A percentile compares a stretch with the other conserved stretches of the same genome.
Conservation (phyloP, 768 basidiomycete species). For the Lentinula aciculospora region DNA sequence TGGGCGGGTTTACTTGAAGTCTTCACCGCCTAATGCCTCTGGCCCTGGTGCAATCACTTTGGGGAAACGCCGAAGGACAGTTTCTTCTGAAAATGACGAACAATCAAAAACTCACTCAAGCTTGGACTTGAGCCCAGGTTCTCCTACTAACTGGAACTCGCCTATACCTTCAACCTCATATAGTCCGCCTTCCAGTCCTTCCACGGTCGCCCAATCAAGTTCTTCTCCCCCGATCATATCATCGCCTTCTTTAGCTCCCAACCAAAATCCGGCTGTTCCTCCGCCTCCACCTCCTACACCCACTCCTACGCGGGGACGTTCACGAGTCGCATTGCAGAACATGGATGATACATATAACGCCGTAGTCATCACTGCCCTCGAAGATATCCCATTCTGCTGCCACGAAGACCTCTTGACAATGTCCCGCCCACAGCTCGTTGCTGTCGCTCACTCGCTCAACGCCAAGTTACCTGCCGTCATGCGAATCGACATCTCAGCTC, state of each 20-base stretch:
- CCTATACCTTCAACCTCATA: background rate
- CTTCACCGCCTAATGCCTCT: background rate
- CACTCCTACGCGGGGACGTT: background rate
- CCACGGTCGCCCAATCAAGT: background rate
- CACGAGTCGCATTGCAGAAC: slow-evolving; percentile 52
- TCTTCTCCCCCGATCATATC: background rate
- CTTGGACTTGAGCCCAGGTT: background rate
- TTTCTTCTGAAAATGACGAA: background rate
- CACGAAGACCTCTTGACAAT: slow-evolving; percentile 69
- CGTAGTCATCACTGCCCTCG: slow-evolving; percentile 58
- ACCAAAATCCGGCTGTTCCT: background rate
- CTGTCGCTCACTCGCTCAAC: slow-evolving; percentile 52
- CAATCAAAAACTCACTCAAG: background rate
- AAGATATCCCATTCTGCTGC: slow-evolving; percentile 60
- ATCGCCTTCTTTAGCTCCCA: background rate
- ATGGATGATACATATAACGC: slow-evolving; percentile 48
- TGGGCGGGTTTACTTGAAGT: background rate
- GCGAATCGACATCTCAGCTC: slow-evolving; percentile 39
- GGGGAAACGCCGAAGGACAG: background rate
- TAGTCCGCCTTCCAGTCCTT: slow-evolving; percentile 1
- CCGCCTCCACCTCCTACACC: background rate
- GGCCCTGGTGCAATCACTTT: background rate
- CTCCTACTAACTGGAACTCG: background rate
- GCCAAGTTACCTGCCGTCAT: slow-evolving; percentile 45
- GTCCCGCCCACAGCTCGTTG: slow-evolving; percentile 46